Percentiles rank a stretch among this genome's conserved stretches.
These are phyloP conservation scores for Onygena corvina DNA, from an alignment of 2,329 filamentous ascomycete species.

Conservation along the genomic window DNA sequence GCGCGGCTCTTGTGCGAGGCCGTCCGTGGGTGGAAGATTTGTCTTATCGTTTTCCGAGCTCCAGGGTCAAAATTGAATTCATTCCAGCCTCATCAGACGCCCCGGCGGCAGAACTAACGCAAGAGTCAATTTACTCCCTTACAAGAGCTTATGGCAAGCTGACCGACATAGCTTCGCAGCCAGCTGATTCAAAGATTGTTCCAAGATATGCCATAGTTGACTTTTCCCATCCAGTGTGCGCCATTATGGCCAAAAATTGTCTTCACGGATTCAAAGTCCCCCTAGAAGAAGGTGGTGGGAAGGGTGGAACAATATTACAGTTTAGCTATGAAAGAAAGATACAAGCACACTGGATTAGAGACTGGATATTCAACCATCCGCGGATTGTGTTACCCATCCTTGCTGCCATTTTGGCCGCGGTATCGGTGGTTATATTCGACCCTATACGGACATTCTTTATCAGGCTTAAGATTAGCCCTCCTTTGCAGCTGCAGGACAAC, in stretches of 20 bases:
- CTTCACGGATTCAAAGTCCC: constrained; percentile 69
- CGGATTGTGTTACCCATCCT: constrained; percentile 74
- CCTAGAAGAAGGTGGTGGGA: constrained; percentile 60
- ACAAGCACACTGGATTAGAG: constrained; percentile 67
- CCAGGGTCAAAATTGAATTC: constrained; percentile 71
- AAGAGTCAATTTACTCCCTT: constrained; percentile 74
- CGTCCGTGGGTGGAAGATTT: constrained; percentile 91
- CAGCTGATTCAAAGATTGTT: constrained; percentile 71
- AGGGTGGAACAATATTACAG: constrained; percentile 61
- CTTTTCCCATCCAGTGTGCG: constrained; percentile 59
- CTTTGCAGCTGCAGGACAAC: constrained; percentile 62
- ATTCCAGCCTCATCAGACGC: constrained; percentile 59
- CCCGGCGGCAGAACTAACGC: constrained; percentile 63
- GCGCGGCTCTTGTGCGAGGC: constrained; percentile 62
- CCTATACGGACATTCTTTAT: constrained; percentile 91
- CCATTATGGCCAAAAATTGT: constrained; percentile 84
- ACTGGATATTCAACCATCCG: constrained; percentile 78
- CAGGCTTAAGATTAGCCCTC: constrained; percentile 69
- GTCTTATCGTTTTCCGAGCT: constrained; percentile 60
- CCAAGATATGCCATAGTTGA: constrained; percentile 72
- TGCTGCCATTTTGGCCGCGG: constrained; percentile 65
- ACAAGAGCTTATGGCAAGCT: constrained; percentile 89
- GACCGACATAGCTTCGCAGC: constrained; percentile 67
- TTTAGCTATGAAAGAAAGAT: constrained; percentile 72
- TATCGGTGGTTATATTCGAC: constrained; percentile 84